Base-by-base conservation (phyloP, 2,329 filamentous ascomycete species). In the Claviceps sp. region DNA sequence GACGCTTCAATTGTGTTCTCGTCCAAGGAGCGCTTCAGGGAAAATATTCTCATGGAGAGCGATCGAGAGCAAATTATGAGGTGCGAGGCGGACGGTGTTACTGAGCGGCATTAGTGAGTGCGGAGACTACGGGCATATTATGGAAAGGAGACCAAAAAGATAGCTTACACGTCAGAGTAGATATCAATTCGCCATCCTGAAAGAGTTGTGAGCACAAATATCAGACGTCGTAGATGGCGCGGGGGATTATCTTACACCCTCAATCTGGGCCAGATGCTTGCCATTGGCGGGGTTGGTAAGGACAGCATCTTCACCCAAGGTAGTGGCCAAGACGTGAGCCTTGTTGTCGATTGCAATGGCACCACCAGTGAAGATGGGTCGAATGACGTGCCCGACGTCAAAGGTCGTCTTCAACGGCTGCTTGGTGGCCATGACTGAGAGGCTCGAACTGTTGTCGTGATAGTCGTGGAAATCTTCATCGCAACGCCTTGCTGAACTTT, bases 301-400 rank as follows among this genome's bases (percentile, higher is more conserved):
- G 51, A 97, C 72, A 18, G 82, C 90, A 78, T 96, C 88, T 66
- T 98, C 93, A 38, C 87, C 89, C n/a, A 97, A 72, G 38, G 86
- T 89, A 24, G 89, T 89, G 44, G 89, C 91, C 51, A 98, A 76
- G 56, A 97, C 80, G 61, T 81, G 80, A 50, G 89, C 89, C 69
- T 81, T 81, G 66, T 83, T 79, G 72, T 91, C 88, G 55, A 97
- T 78, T 34, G 88, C 82, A 54, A 95, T 82, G 58, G 86, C 85
- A 44, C 93, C 93, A 51, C 93, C 93, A 2, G 91, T 95, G 65
- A 93, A 96, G 48, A 97, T 91, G 20, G 93, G 93, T 61, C 89
- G 86, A 52, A 98, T 86, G 47, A 88, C 86, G 62, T 85, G 82
- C 58, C 78, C 78, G 54, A 85, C 80, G 63, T 94, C 87, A 67